Evolutionary conservation across 2,329 filamentous ascomycete species (phyloP).

Genomic region (Diplodia mutila): DNA sequence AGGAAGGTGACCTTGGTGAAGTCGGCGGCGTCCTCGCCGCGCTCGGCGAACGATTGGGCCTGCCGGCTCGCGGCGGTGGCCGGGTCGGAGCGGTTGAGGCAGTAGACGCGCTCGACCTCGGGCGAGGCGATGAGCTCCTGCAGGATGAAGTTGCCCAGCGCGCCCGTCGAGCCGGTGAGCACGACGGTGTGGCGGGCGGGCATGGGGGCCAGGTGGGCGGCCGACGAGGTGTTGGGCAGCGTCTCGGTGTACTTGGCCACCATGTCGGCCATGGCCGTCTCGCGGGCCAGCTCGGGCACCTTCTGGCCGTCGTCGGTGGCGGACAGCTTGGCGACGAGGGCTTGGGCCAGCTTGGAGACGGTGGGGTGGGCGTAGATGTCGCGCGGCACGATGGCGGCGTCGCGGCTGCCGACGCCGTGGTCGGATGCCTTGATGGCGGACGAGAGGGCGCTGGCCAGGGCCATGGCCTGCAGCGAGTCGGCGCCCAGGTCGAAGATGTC

Average conservation of each 20-base stretch:
- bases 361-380: slow-evolving; percentile 40
- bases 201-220: background rate
- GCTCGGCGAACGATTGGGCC: slow-evolving; percentile 16
- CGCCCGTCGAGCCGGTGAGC: slow-evolving; percentile 30
- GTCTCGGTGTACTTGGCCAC: slow-evolving; percentile 36
- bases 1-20: slow-evolving; percentile 23
- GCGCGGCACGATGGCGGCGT: slow-evolving; percentile 33
- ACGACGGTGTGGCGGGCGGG: slow-evolving; percentile 25
- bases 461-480: slow-evolving; percentile 41
- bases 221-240: slow-evolving; percentile 23
- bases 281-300: slow-evolving; percentile 23
- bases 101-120: slow-evolving; percentile 26
- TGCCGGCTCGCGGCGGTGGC: slow-evolving; percentile 7
- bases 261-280: slow-evolving; percentile 35
- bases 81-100: slow-evolving; percentile 27
- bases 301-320: slow-evolving; percentile 15
- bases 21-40: slow-evolving; percentile 10
- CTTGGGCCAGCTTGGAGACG: slow-evolving; percentile 32
- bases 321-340: slow-evolving; percentile 28
- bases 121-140: slow-evolving; percentile 25
- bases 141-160: slow-evolving; percentile 29
- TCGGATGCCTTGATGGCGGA: slow-evolving; percentile 29
- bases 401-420: slow-evolving; percentile 25
- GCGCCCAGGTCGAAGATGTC: slow-evolving; percentile 41
- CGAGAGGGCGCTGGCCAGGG: slow-evolving; percentile 31